phyloP scores from a whole-genome alignment of 2,329 filamentous ascomycete genomes.

The Monilinia laxa region DNA sequence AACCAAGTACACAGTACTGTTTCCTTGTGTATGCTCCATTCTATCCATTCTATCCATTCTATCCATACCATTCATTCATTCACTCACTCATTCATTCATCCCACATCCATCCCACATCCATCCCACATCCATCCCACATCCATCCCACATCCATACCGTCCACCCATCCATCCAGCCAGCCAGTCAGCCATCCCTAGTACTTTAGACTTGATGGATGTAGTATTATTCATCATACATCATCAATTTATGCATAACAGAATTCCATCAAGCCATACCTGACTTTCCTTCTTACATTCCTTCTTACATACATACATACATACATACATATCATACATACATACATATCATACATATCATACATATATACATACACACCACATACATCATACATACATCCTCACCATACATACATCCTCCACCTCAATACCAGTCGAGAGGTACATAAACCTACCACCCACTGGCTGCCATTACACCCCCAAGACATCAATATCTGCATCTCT shows the following conservation, averaged over 20 bases:
- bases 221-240: slow-evolving; percentile 4
- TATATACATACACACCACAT: background rate
- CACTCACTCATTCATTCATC: too few relatives aligned
- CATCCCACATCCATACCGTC: too few relatives aligned
- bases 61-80: too few relatives aligned
- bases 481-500: slow-evolving; percentile 14
- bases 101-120: too few relatives aligned
- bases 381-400: background rate
- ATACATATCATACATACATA: background rate
- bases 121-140: too few relatives aligned
- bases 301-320: background rate
- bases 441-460: too few relatives aligned
- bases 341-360: background rate
- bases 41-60: too few relatives aligned
- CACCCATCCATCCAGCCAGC: too few relatives aligned
- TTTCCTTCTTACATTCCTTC: background rate
- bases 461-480: background rate
- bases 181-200: too few relatives aligned
- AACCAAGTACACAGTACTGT: too few relatives aligned
- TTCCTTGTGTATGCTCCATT: too few relatives aligned
- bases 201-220: background rate
- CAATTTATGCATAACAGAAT: slow-evolving; percentile 5
- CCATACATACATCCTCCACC: background rate
- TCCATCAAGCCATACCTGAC: too few relatives aligned
- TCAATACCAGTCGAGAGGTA: background rate